phyloP scores from a whole-genome alignment of 2,329 filamentous ascomycete genomes.

The Basipetospora chlamydospora region DNA sequence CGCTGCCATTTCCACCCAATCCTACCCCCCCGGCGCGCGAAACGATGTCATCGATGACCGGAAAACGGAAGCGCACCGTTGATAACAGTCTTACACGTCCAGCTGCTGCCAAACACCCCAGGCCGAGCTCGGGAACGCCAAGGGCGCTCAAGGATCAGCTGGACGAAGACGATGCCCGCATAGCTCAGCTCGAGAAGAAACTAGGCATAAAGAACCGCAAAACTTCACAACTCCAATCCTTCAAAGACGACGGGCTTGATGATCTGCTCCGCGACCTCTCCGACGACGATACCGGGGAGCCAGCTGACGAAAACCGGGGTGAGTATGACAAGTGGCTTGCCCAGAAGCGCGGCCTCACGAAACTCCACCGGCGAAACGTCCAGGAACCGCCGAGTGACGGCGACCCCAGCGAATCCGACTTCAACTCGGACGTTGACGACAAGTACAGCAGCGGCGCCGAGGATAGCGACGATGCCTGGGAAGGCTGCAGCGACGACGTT shows the following conservation, averaged over 20 bases:
- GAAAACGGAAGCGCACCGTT: too few species aligned
- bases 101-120: too few species aligned
- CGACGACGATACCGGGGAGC: conserved; percentile 32
- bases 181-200: conserved; percentile 74
- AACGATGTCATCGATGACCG: too few species aligned
- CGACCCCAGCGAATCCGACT: conserved; percentile 7
- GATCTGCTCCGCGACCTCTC: conserved; percentile 59
- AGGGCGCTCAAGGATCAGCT: conserved; percentile 44
- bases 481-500: conserved; percentile 13
- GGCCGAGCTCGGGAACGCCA: not conserved
- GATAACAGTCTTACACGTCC: too few species aligned
- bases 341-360: conserved; percentile 3
- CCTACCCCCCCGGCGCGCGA: too few species aligned
- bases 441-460: conserved; percentile 15
- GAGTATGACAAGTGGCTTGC: conserved; percentile 48
- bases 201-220: conserved; percentile 65
- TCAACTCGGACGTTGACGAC: conserved; percentile 7
- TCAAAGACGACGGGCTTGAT: conserved; percentile 70
- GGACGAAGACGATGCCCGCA: conserved; percentile 74
- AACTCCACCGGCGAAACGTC: not conserved
- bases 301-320: conserved; percentile 47
- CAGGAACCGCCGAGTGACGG: conserved; percentile 10
- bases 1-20: too few species aligned
- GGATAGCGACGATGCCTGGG: conserved; percentile 11
- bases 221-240: conserved; percentile 56